These are phyloP conservation scores for Paramecium sexaurelia DNA, from an alignment of 73 alveolate genomes.

Conservation along the genomic window DNA sequence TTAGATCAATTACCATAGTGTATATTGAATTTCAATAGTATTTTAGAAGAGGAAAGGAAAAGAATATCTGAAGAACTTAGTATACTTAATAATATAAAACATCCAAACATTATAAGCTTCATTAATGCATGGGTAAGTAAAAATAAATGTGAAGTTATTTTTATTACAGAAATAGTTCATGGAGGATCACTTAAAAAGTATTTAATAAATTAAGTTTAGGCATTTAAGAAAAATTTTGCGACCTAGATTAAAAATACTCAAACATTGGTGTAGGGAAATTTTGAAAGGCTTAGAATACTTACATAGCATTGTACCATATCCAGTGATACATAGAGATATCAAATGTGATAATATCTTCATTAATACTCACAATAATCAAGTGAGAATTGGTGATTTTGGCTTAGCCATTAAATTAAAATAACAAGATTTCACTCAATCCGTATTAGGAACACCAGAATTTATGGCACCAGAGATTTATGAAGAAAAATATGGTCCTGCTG, in stretches of 20 bases:
- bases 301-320: slow-evolving; percentile 84
- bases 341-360: slow-evolving; percentile 96
- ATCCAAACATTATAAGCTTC: slow-evolving; percentile 93
- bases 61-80: slow-evolving; percentile 90
- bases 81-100: slow-evolving; percentile 87
- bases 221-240: slow-evolving; percentile 83
- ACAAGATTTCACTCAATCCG: slow-evolving; percentile 84
- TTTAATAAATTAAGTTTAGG: slow-evolving; percentile 1
- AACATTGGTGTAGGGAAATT: slow-evolving; percentile 93
- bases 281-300: slow-evolving; percentile 90
- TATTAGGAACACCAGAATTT: slow-evolving; percentile 89
- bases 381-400: slow-evolving; percentile 98
- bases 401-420: slow-evolving; percentile 89
- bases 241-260: slow-evolving; percentile 87
- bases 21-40: neutral
- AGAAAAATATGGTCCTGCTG: slow-evolving; percentile 84
- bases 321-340: slow-evolving; percentile 89
- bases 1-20: slow-evolving; percentile 79
- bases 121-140: slow-evolving; percentile 92
- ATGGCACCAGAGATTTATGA: slow-evolving; percentile 92
- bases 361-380: slow-evolving; percentile 93
- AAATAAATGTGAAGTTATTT: slow-evolving; percentile 89
- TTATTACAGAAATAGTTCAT: slow-evolving; percentile 96
- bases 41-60: slow-evolving; percentile 78
- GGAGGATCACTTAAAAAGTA: slow-evolving; percentile 90